Evolutionary conservation across 495 filamentous ascomycete genomes (phyloP), one percentile per base, ranked within the genome.

Genomic region (Aspergillus heteromorphus): DNA sequence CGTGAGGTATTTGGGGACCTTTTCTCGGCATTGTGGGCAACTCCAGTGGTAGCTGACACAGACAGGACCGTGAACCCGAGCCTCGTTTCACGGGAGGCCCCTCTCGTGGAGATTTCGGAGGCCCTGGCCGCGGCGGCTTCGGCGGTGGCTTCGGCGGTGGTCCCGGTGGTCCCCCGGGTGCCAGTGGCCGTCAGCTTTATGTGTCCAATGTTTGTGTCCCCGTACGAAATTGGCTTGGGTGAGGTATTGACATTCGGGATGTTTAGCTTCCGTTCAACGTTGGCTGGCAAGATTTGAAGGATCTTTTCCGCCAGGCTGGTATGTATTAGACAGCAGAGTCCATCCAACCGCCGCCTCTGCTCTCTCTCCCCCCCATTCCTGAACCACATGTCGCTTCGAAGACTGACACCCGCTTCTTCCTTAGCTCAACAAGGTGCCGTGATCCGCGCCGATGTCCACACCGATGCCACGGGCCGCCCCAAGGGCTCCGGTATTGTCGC

Each of bases 221-320:
- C 47, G 59, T 57, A 54, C 58, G 16, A 29, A 21, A 55, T 57
- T 58, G 45, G 31, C 4, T 27, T 30, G 11, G 27, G 30, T 27
- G n/a, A 58, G 51, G 45, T 55, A 43, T 50, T 50, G 38, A 60
- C 36, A 27, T 34, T 27, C 43, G 40, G 9, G 72, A 62, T 69
- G 31, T 82, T 49, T 75, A 98, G 93, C 89, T 98, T 63, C 93
- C 93, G 23, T 98, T 89, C 79, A 96, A 87, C 48, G 89, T 95
- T 64, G 93, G 95, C 69, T 98, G 93, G 93, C 93, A 98, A 79
- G 93, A 98, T 72, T 74, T 98, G 68, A 98, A 98, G 79, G 93
- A 98, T 73, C 79, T 98, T 59, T 98, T 98, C 82, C 91, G 93
- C 65, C 91, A 97, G 81, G 90, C 93, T 76, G 89, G 93, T 96